These are phyloP conservation scores for Apiotrichum domesticum DNA, from an alignment of 1,284 basidiomycete genomes.

Conservation along the genomic window DNA sequence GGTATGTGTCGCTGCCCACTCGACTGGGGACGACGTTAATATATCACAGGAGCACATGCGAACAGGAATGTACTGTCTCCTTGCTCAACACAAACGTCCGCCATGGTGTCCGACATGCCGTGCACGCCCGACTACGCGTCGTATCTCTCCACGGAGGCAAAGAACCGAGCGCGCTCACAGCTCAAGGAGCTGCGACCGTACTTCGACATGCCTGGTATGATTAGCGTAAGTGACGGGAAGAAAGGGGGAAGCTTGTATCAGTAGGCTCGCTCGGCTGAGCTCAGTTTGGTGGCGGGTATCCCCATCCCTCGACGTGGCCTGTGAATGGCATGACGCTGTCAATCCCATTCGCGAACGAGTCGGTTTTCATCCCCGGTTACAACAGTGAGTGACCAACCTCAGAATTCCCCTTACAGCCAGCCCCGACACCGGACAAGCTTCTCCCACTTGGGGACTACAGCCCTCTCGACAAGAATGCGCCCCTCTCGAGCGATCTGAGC, in stretches of 20 bases:
- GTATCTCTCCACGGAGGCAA: slow-evolving; percentile 20
- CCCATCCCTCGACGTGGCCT: slow-evolving; percentile 35
- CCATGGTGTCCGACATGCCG: too few relatives aligned
- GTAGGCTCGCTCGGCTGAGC: not conserved
- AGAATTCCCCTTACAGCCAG: slow-evolving; percentile 4
- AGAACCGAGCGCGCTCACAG: slow-evolving; percentile 15
- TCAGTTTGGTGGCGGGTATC: slow-evolving; percentile 33
- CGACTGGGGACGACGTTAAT: too few relatives aligned
- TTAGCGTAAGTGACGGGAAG: slow-evolving; percentile 16
- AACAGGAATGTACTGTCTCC: too few relatives aligned
- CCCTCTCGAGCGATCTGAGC: slow-evolving; percentile 27
- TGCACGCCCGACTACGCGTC: slow-evolving; percentile 12
- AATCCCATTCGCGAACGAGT: slow-evolving; percentile 31
- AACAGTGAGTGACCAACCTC: slow-evolving; percentile 11
- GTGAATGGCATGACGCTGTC: slow-evolving; percentile 38
- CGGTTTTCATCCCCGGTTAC: slow-evolving; percentile 35
- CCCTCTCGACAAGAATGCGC: slow-evolving; percentile 19
- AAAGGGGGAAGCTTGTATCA: too few relatives aligned
- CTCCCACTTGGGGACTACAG: slow-evolving; percentile 23
- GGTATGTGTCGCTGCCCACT: too few relatives aligned
- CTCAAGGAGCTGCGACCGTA: slow-evolving; percentile 24
- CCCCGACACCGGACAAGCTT: slow-evolving; percentile 18
- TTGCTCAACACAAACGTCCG: too few relatives aligned
- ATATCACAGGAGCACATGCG: too few relatives aligned
- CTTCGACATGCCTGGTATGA: slow-evolving; percentile 27